Evolutionary conservation across 768 basidiomycete genomes (phyloP).

Genomic region (Lactarius tabidus): DNA sequence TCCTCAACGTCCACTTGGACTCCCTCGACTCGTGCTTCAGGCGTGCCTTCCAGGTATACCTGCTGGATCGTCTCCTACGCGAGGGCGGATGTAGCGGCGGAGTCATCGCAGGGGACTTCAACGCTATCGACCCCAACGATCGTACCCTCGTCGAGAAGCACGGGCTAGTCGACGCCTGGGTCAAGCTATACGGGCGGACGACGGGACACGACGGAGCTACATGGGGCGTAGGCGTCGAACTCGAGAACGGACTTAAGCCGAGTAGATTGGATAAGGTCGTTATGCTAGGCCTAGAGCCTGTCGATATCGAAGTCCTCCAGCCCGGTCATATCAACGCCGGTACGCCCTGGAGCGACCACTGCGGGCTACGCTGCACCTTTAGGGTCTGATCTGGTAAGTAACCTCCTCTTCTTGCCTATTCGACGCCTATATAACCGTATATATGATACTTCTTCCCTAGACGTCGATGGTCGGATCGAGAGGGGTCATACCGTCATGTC

Average conservation of each 20-base stretch:
- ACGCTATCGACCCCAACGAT: conserved; percentile 39
- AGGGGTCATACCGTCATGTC: too few relatives aligned
- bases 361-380: too few relatives aligned
- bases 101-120: conserved; percentile 45
- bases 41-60: too few relatives aligned
- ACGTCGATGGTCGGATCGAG: too few relatives aligned
- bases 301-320: conserved; percentile 33
- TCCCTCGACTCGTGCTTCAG: too few relatives aligned
- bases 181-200: conserved; percentile 35
- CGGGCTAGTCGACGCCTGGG: conserved; percentile 42
- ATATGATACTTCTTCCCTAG: too few relatives aligned
- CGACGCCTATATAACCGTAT: too few relatives aligned
- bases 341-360: conserved; percentile 38
- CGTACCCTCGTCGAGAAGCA: conserved; percentile 35
- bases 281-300: conserved; percentile 35
- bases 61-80: conserved; percentile 20
- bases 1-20: too few relatives aligned
- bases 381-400: too few relatives aligned
- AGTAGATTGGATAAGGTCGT: conserved; percentile 37
- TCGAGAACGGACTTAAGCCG: conserved; percentile 30
- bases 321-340: conserved; percentile 27
- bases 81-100: conserved; percentile 41
- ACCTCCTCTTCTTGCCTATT: too few relatives aligned
- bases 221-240: conserved; percentile 36
- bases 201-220: conserved; percentile 35